Evolutionary conservation across 192 early-diverging fungal species (phyloP).

Genomic region (Lunasporangiospora selenospora): DNA sequence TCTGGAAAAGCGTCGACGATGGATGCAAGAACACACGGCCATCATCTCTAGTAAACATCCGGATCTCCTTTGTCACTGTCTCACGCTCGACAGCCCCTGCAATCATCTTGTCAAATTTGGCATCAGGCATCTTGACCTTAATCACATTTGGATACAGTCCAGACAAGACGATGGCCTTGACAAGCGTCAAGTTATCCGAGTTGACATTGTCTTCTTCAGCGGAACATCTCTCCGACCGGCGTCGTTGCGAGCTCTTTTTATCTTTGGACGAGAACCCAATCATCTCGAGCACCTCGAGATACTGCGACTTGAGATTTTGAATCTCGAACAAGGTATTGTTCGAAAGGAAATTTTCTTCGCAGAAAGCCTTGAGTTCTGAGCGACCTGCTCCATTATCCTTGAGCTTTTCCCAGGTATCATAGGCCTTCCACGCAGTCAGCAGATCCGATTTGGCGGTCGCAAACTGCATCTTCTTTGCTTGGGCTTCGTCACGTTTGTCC

Average conservation of each 20-base stretch:
- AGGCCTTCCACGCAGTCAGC: constrained; percentile 52
- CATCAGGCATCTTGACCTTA: constrained; percentile 71
- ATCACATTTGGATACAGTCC: constrained; percentile 86
- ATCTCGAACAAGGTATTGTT: constrained; percentile 68
- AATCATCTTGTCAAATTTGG: constrained; percentile 76
- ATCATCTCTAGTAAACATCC: constrained; percentile 70
- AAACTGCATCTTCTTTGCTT: constrained; percentile 47
- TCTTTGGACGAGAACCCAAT: constrained; percentile 63
- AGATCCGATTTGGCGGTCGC: constrained; percentile 48
- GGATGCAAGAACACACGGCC: constrained; percentile 88
- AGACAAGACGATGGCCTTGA: constrained; percentile 78
- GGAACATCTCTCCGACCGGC: constrained; percentile 15
- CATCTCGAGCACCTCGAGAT: constrained; percentile 62
- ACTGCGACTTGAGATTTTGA: constrained; percentile 59
- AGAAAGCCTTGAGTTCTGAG: constrained; percentile 39
- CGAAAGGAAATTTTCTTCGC: constrained; percentile 69
- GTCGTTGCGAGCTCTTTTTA: constrained; percentile 10
- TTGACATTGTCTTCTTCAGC: constrained; percentile 55
- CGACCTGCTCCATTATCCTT: constrained; percentile 19
- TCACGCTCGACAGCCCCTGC: constrained; percentile 74
- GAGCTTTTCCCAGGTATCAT: constrained; percentile 50
- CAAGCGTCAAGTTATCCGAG: constrained; percentile 59
- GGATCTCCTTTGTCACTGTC: constrained; percentile 74
- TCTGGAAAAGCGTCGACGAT: constrained; percentile 73
- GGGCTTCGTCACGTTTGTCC: constrained; percentile 38